Conservation (phyloP, 345 rosid species). For the Eucalyptus decipiens region DNA sequence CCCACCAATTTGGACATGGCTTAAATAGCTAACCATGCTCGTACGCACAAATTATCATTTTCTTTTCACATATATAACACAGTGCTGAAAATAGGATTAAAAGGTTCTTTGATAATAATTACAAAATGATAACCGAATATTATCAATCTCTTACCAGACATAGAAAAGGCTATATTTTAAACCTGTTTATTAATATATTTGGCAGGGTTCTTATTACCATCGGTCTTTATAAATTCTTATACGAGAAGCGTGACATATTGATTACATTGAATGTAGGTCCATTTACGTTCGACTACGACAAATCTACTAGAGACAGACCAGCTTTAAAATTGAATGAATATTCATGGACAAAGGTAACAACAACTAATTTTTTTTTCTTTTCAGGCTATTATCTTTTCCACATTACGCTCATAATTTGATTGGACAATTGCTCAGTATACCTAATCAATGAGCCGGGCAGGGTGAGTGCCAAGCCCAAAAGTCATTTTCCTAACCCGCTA, state of each 20-base stretch:
- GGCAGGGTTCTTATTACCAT: not conserved
- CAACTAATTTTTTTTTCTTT: not conserved
- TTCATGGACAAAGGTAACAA: slow-evolving; percentile 18
- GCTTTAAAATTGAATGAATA: not conserved
- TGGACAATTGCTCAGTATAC: not conserved
- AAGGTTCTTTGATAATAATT: not conserved
- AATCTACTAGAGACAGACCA: not conserved
- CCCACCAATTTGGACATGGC: no score
- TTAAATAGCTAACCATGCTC: not conserved
- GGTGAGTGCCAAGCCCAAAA: not conserved
- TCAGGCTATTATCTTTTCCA: not conserved
- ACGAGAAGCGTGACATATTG: not conserved
- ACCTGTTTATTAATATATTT: not conserved
- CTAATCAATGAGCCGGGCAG: not conserved
- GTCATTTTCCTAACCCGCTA: not conserved
- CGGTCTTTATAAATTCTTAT: not conserved
- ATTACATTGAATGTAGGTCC: slow-evolving; percentile 5
- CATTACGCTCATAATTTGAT: not conserved
- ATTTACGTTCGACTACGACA: slow-evolving; percentile 3
- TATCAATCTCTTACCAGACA: not conserved
- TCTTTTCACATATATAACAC: not conserved
- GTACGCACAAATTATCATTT: no score
- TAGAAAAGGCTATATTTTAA: not conserved
- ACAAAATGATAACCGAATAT: not conserved
- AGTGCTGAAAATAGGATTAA: not conserved